phyloP scores from a whole-genome alignment of 2,329 filamentous ascomycete genomes.

The Diaporthe batatas region DNA sequence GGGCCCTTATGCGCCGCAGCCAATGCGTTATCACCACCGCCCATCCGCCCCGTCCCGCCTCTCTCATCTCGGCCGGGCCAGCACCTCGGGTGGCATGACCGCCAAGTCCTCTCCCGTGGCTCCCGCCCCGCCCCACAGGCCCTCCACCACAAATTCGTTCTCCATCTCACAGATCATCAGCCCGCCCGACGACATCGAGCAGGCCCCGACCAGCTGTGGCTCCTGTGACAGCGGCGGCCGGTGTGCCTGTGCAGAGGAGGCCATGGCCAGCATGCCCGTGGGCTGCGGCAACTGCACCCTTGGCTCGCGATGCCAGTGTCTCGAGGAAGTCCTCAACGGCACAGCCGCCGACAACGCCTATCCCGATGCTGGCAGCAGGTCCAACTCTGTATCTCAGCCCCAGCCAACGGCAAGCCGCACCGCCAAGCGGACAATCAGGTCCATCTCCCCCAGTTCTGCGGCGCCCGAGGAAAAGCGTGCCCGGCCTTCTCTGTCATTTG shows the following conservation, averaged over 20 bases:
- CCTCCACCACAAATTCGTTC: conserved; percentile 53
- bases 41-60: conserved; percentile 40
- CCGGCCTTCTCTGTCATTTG: conserved; percentile 58
- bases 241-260: conserved; percentile 72
- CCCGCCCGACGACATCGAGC: conserved; percentile 60
- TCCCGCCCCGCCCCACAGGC: conserved; percentile 45
- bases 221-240: conserved; percentile 65
- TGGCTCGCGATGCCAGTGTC: conserved; percentile 73
- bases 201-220: conserved; percentile 64
- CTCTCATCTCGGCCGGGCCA: conserved; percentile 33
- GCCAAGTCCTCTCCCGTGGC: conserved; percentile 34
- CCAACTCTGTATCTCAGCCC: conserved; percentile 16
- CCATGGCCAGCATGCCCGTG: conserved; percentile 64
- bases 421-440: conserved; percentile 41
- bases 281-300: conserved; percentile 77
- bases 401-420: conserved; percentile 35
- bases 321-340: conserved; percentile 60
- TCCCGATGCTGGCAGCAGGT: conserved; percentile 43
- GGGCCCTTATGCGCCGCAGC: conserved; percentile 39
- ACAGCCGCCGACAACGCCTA: conserved; percentile 33
- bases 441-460: conserved; percentile 57
- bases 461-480: conserved; percentile 68
- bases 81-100: conserved; percentile 39
- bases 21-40: conserved; percentile 41
- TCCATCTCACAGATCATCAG: conserved; percentile 71